Conservation (phyloP, 495 filamentous ascomycete species). For the Podospora pseudocomata region DNA sequence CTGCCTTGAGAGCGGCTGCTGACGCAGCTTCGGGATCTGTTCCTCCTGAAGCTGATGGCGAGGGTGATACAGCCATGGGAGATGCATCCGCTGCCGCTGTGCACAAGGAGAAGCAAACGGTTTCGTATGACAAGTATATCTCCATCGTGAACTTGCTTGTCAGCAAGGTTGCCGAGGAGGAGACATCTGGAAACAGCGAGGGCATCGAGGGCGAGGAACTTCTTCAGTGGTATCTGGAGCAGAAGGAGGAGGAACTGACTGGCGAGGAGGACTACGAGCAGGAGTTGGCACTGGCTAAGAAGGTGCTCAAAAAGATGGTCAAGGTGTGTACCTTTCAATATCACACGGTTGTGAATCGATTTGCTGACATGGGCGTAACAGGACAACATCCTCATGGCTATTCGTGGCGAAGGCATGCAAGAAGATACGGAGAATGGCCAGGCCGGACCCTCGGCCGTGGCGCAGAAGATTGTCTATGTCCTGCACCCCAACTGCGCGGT, state of each 20-base stretch:
- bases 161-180: constrained; percentile 64
- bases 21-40: constrained; percentile 33
- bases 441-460: constrained; percentile 40
- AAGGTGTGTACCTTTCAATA: constrained; percentile 62
- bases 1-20: constrained; percentile 36
- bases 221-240: constrained; percentile 88
- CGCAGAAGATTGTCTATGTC: constrained; percentile 70
- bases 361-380: constrained; percentile 34
- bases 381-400: constrained; percentile 91
- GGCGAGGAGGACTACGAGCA: constrained; percentile 72
- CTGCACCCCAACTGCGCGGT: constrained; percentile 91
- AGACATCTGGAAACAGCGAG: constrained; percentile 71
- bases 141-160: constrained; percentile 82
- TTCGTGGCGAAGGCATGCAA: constrained; percentile 73
- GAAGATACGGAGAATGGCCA: constrained; percentile 54
- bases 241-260: constrained; percentile 79
- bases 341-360: background rate
- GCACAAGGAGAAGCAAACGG: constrained; percentile 68
- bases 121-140: constrained; percentile 95
- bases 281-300: constrained; percentile 73
- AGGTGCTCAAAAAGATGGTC: constrained; percentile 93
- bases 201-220: constrained; percentile 87
- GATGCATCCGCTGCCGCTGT: constrained; percentile 35
- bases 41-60: constrained; percentile 43
- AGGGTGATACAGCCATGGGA: constrained; percentile 71